Evolutionary conservation across 768 basidiomycete species (phyloP).

Genomic region (Mrakia hoshinonis): DNA sequence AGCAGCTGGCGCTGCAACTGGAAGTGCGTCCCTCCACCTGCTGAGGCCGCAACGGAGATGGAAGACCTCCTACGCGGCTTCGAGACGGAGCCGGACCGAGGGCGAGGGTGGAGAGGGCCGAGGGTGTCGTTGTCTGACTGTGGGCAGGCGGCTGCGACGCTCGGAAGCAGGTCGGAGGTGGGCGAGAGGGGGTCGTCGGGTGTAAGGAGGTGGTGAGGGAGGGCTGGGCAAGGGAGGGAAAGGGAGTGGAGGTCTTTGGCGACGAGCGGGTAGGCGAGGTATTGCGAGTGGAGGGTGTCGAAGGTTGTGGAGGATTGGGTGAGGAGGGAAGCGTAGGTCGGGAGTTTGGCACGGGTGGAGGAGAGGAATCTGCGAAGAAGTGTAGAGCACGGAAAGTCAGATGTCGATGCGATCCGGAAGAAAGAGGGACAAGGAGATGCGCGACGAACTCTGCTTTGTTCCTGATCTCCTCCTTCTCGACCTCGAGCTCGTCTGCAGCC

Average conservation of each 20-base stretch:
- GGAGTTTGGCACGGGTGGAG: background rate
- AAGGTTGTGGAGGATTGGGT: background rate
- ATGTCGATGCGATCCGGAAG: background rate
- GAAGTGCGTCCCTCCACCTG: background rate
- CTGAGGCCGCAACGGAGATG: background rate
- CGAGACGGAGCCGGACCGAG: background rate
- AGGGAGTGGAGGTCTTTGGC: background rate
- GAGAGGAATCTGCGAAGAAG: background rate
- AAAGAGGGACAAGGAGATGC: background rate
- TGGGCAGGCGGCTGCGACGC: background rate
- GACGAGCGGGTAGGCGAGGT: background rate
- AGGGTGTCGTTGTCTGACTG: background rate
- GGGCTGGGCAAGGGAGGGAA: background rate
- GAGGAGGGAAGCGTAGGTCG: background rate
- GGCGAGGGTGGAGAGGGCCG: background rate
- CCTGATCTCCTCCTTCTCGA: background rate
- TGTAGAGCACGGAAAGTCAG: background rate
- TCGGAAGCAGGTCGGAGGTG: background rate
- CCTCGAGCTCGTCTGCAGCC: background rate
- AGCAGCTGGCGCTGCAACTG: no score
- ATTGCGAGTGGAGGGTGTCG: background rate
- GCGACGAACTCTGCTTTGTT: background rate
- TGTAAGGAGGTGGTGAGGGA: background rate
- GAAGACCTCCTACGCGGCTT: background rate
- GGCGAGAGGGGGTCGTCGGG: background rate